Base-by-base conservation (phyloP, 2,329 filamentous ascomycete species). In the Talaromyces funiculosus region DNA sequence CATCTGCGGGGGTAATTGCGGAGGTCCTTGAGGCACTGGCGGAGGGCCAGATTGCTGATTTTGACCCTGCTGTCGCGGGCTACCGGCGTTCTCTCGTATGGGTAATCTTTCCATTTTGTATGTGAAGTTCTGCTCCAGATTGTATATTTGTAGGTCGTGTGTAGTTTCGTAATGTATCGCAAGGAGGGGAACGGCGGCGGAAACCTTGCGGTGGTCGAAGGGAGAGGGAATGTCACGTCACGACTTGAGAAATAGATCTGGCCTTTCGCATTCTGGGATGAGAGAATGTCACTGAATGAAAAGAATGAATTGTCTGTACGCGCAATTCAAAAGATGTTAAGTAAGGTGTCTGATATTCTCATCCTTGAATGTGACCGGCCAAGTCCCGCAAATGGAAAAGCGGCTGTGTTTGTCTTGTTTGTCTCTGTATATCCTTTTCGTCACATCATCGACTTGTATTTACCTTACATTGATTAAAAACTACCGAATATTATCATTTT, bases 1-100 rank as follows among this genome's bases (percentile, higher is more conserved):
- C 89, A 97, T 97, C 80, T 99, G 93, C 62, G 92, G 92, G 14
- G 79, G 79, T 60, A 81, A 70, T 66, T 81, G 79, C 22, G 79
- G 78, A 16, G 76, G 74, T 3, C 77, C 78, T 49, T 75, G 72
- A 20, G 67, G 66, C 18, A 64, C 63, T 20, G 70, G 66, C 18
- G 62, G 64, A 24, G 65, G 71, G 38, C 72, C 66, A 45, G 64
- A 64, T 64, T 16, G 43, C 29, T 47, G 43, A 8, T 47, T 47
- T 10, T 72, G 69, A 7, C 51, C 51, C 35, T 54, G 51, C 54
- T 72, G 60, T 37, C 55, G 55, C 53, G 60, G 53, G 26, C 60
- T 62, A 4, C 56, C 60, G 8, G 49, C 22, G 22, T 40, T 22
- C 20, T 62, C 56, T 4, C 57, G 56, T 56, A 62, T 60, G 9